Percentiles rank a stretch among this genome's conserved stretches.
phyloP scores from a whole-genome alignment of 1,284 basidiomycete species.

The Rhodofomes roseus region DNA sequence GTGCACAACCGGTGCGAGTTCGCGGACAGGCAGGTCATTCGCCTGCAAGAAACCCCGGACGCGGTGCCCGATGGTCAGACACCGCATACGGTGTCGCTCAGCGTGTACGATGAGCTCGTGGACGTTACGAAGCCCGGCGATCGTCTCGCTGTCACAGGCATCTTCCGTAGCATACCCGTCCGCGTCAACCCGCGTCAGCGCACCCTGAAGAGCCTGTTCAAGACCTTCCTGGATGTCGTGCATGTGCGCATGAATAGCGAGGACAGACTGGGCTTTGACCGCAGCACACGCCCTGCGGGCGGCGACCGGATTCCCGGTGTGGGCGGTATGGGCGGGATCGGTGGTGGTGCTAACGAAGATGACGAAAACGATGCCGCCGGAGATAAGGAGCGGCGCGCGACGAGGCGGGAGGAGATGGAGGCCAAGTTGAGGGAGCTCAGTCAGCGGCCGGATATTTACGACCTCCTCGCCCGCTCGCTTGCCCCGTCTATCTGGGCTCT shows the following conservation, averaged over 20 bases:
- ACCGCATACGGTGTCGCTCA: conserved; percentile 93
- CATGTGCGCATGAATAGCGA: conserved; percentile 81
- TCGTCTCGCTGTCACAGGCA: conserved; percentile 86
- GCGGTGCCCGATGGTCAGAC: conserved; percentile 98
- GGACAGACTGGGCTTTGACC: conserved; percentile 76
- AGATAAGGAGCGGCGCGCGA: conserved; percentile 39
- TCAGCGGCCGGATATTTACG: conserved; percentile 80
- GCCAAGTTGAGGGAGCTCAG: conserved; percentile 69
- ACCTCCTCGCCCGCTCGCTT: conserved; percentile 79
- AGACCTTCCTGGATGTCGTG: conserved; percentile 95
- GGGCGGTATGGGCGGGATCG: conserved; percentile 73
- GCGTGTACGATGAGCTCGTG: conserved; percentile 96
- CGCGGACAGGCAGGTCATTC: conserved; percentile 91
- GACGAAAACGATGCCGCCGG: conserved; percentile 40
- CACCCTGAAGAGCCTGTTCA: conserved; percentile 92
- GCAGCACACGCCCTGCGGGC: conserved; percentile 72
- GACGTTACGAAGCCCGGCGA: conserved; percentile 96
- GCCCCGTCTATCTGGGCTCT: conserved; percentile 97
- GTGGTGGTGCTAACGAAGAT: conserved; percentile 54
- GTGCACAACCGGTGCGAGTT: conserved; percentile 98
- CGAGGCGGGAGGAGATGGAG: conserved; percentile 55
- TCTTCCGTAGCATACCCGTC: conserved; percentile 93
- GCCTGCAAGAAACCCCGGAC: conserved; percentile 96
- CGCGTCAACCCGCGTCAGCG: conserved; percentile 91
- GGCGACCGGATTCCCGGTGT: conserved; percentile 72